These are phyloP conservation scores for Dorcoceras hygrometricum DNA, from an alignment of 257 asterid species.

Conservation along the genomic window DNA sequence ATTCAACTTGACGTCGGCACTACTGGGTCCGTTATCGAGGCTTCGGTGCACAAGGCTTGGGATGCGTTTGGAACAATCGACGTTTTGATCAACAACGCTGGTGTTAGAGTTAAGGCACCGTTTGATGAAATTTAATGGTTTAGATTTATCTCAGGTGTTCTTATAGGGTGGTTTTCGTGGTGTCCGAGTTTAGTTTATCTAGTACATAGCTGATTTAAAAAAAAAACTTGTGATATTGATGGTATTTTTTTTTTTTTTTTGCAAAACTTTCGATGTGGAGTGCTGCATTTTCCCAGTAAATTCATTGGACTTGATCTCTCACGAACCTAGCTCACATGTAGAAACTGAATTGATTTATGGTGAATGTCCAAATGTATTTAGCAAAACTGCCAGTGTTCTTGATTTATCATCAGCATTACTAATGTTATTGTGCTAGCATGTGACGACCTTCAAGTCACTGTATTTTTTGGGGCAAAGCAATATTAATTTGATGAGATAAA, in stretches of 20 bases:
- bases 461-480: not conserved
- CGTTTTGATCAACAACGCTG: conserved; percentile 65
- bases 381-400: not conserved
- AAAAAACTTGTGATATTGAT: no score
- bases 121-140: not conserved
- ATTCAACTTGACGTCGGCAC: conserved; percentile 56
- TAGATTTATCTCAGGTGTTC: no score
- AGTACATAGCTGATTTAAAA: not conserved
- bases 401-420: no score
- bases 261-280: no score
- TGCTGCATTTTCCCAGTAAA: no score
- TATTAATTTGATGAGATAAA: not conserved
- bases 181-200: not conserved
- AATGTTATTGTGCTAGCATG: no score
- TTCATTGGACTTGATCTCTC: no score
- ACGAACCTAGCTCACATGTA: no score
- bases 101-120: conserved; percentile 47
- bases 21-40: conserved; percentile 35
- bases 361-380: not conserved
- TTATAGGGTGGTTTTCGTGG: not conserved
- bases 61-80: conserved; percentile 59
- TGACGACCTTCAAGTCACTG: not conserved
- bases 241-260: no score
- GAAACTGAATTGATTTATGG: not conserved
- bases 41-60: conserved; percentile 55